Base-by-base conservation (phyloP, 2,329 filamentous ascomycete genomes). In the Boeremia lycopersici region DNA sequence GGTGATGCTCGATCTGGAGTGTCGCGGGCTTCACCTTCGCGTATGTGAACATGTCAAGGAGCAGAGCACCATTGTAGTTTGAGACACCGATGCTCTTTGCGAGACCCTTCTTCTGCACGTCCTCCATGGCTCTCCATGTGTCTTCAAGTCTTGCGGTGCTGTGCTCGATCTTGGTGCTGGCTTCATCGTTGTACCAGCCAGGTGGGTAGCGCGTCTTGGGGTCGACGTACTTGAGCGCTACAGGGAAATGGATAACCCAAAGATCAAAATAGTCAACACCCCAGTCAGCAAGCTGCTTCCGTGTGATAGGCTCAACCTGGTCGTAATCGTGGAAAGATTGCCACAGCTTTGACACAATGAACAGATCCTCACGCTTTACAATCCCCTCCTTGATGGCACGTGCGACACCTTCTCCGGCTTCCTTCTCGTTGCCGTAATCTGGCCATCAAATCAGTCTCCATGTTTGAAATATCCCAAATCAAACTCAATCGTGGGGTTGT, bases 261-360 rank as follows among this genome's bases (percentile, higher is more conserved):
- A 74, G 63, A 60, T 75, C 72, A 52, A 75, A 75, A 65, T 75
- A 74, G 56, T 75, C 72, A 39, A 75, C 12, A 3, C 46, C 55
- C 61, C 66, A 84, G 83, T 96, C 72, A 13, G 63, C 65, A 39
- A 75, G 68, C 58, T 75, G 72, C 63, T 86, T 84, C 59, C 93
- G 86, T 78, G 93, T 89, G 72, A 87, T 88, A 76, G 85, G 85
- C 76, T 81, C 84, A 72, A 95, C 91, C 66, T 84, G 83, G 65
- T 93, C 87, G 66, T 82, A 82, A 69, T 93, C 89, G 81, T 96
- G 91, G 85, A 92, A 96, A 63, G 87, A 88, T 81, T 93, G 92
- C 91, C 92, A 96, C 54, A 96, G 88, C 82, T 96, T 96, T 77
- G 89, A 91, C 62, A 93, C 90, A 72, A 96, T 87, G 85, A 96